Percentiles rank a stretch among this genome's conserved stretches.
These are phyloP conservation scores for Globisporangium emineosum DNA, from an alignment of 352 stramenopile species.

Conservation along the genomic window DNA sequence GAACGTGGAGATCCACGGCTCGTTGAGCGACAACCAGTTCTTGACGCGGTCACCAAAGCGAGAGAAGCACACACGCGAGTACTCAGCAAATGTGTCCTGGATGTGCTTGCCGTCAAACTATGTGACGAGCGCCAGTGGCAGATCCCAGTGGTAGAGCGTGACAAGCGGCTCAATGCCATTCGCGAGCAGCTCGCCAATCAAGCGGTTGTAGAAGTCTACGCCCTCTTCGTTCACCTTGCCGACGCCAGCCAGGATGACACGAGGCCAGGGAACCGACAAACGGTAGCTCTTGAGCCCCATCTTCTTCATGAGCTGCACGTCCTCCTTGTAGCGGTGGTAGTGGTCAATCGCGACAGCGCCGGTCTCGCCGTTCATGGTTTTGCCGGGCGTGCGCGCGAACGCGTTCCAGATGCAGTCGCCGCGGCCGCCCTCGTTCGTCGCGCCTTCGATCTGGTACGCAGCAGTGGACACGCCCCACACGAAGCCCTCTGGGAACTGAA, in stretches of 20 bases:
- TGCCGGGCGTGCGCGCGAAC: conserved; percentile 66
- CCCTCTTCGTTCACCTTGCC: conserved; percentile 79
- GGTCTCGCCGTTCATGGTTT: conserved; percentile 67
- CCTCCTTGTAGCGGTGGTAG: conserved; percentile 87
- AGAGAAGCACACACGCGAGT: conserved; percentile 89
- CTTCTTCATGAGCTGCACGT: conserved; percentile 90
- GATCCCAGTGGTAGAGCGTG: conserved; percentile 97
- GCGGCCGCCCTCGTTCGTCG: conserved; percentile 72
- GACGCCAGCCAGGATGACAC: conserved; percentile 87
- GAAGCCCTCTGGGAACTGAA: conserved; percentile 58
- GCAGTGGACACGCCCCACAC: conserved; percentile 85
- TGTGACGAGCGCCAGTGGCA: conserved; percentile 85
- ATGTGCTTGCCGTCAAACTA: conserved; percentile 57
- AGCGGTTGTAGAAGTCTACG: conserved; percentile 88
- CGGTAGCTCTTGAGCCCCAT: conserved; percentile 90
- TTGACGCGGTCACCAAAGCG: conserved; percentile 91
- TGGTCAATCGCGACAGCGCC: conserved; percentile 90
- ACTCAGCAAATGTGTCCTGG: conserved; percentile 72
- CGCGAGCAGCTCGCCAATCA: conserved; percentile 87
- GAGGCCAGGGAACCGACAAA: conserved; percentile 90
- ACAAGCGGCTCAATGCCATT: conserved; percentile 87
- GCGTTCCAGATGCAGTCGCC: conserved; percentile 89
- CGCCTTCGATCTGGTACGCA: conserved; percentile 93
- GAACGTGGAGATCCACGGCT: conserved; percentile 85
- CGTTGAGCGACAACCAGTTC: conserved; percentile 93